Base-by-base conservation (phyloP, 345 rosid species). In the Brassica rapa region DNA sequence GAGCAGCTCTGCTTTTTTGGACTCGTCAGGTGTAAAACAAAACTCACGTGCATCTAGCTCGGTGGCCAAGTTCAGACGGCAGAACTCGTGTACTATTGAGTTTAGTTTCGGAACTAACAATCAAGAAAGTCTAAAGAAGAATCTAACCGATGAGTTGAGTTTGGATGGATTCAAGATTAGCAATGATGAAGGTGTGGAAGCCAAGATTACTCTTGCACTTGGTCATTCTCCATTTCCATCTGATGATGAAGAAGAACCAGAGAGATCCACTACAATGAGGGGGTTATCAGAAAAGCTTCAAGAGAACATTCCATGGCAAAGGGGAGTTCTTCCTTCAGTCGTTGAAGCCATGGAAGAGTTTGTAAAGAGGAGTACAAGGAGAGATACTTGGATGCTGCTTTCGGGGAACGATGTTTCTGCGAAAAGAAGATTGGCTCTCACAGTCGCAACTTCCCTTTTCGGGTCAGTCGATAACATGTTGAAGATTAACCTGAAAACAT, bases 271-370 rank as follows among this genome's bases (percentile, higher is more conserved):
- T 9, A 30, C n/a, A 41, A 30, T 67, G 51, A 77, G 43, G 11
- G 65, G 79, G 33, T 61, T 91, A 57, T 67, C 69, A 14, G 77
- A 83, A 76, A 43, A 82, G 75, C 83, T 93, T 74, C 86, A 82
- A 53, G 88, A 88, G 77, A 90, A 85, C 68, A 85, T 91, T 32
- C 90, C 96, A 23, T 91, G 97, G 97, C 96, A 93, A 76, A 83
- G 55, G 27, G 89, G 89, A 62, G 72, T 60, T 51, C 72, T 93
- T 76, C 85, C 84, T 65, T 82, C 90, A 27, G 82, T 93, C 33
- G 83, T 80, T 5, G 87, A 85, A 64, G 84, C 82, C 66, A 65
- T 93, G 82, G 69, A 56, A 8, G 69, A 85, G 66, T 72, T 79
- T 49, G 79, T 75, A 35, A 84, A 85, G 21, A 69, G 61, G 11